Evolutionary conservation across 75 land plant genomes (phyloP), one percentile per base, ranked within the genome.

Genomic region (Selaginella moellendorffii): DNA sequence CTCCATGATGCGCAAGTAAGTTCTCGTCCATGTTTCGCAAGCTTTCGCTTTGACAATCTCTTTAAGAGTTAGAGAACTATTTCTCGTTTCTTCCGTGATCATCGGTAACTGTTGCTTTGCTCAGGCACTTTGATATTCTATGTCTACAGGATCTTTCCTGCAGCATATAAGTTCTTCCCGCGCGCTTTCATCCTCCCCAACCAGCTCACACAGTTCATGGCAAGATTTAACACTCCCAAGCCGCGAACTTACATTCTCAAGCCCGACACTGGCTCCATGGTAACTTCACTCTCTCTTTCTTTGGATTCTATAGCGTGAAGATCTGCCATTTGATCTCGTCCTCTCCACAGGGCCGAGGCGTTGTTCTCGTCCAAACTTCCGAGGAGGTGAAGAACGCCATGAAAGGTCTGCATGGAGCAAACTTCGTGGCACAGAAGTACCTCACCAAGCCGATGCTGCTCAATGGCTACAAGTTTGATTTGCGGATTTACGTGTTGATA

Each of bases 351-450:
- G 59, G 59, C 8, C 59, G 59, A 21, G 59, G 59, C 9, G 59
- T 56, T 19, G 59, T 25, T 21, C 59, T 56, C n/a, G 59, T 56
- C 5, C 59, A 56, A 56, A 21, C 59, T 21, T 25, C 19, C 5
- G 59, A 56, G 24, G 59, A 56, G 59, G 59, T 56, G 19, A 56
- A 56, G 24, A 56, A 56, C n/a, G 59, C 21, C 21, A 56, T 56
- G n/a, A 56, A 56, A 56, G 59, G 59, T 19, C 21, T 56, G 23
- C 59, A 56, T 56, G 59, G 59, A 56, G 59, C 59, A 56, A 24
- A 56, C 24, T 56, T 56, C 21, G 59, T 56, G 8, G 59, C 59
- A 56, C 59, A 56, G 59, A 56, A 56, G 59, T 56, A 56, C 24
- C 5, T 56, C 5, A 56, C 59, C 8, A 56, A 56, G 59, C 59